Base-by-base conservation (phyloP, 129 eudicot genomes). In the Artemisia annua region DNA sequence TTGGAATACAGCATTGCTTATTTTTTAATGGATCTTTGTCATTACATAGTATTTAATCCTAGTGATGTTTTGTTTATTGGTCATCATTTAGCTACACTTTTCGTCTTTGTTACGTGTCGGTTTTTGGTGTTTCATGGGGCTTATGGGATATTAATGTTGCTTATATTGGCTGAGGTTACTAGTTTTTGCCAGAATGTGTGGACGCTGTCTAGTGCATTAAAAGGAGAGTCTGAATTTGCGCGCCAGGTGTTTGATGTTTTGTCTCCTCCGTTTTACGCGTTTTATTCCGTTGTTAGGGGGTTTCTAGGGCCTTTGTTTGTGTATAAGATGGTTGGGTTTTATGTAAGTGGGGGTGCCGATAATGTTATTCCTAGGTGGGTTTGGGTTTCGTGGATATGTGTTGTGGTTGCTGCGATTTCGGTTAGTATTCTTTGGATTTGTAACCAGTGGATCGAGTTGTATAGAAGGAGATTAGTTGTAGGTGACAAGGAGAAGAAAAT, bases 1-100 rank as follows among this genome's bases (percentile, higher is more conserved):
- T 81, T 92, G 20, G 98, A 93, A 75, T 93, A 83, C 83, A 93
- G 98, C 85, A 74, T 93, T 60, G 88, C 98, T 7, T 93, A 93
- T 82, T 93, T 93, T 75, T 52, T 84, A 11, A 85, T 83, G 88
- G 98, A 93, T 79, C 83, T 89, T 1, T 50, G 53, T 66, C 98
- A 93, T 59, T 93, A 93, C 81, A 19, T 93, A 0, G 53, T 89
- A 26, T 89, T 85, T 69, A 79, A 87, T 87, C 98, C 98, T n/a
- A 79, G 72, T 17, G 98, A 93, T 56, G 50, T 89, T 24, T 81
- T 89, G 60, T 93, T 93, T 78, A 88, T 93, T 1, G 90, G 83
- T 63, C 98, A 89, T 73, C 98, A 93, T 77, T 57, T 93, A 22
- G 96, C 90, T 19, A 89, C 96, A 1, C 88, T 93, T 7, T 93